Percentiles rank a stretch among this genome's conserved stretches.
Evolutionary conservation across 2,329 filamentous ascomycete genomes (phyloP).

Genomic region (Botrytis elliptica): DNA sequence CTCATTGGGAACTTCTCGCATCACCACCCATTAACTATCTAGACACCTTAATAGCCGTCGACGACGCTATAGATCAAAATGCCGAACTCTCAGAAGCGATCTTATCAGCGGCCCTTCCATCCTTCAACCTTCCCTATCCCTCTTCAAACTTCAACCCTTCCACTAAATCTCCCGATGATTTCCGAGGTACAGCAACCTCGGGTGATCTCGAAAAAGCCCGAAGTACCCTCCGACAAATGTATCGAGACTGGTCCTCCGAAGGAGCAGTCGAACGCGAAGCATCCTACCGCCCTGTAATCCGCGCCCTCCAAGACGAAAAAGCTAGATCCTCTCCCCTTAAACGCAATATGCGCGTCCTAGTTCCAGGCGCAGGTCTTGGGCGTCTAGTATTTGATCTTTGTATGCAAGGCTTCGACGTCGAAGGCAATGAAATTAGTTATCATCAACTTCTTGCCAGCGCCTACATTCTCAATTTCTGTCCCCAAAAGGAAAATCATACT

Average conservation of each 20-base stretch:
- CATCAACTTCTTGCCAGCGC: conserved; percentile 89
- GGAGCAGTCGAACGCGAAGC: conserved; percentile 71
- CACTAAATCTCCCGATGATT: conserved; percentile 47
- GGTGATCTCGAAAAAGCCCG: conserved; percentile 86
- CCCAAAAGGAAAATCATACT: conserved; percentile 59
- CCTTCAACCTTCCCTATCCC: conserved; percentile 54
- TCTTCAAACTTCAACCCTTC: background rate
- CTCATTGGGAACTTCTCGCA: conserved; percentile 81
- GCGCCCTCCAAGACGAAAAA: conserved; percentile 57
- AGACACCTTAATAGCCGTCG: conserved; percentile 73
- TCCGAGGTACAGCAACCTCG: conserved; percentile 68
- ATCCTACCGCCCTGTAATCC: conserved; percentile 73
- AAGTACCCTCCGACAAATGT: conserved; percentile 90
- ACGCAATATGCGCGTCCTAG: conserved; percentile 57
- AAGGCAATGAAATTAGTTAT: conserved; percentile 96
- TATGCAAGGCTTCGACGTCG: conserved; percentile 66
- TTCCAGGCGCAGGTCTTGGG: conserved; percentile 87
- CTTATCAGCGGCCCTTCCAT: conserved; percentile 63
- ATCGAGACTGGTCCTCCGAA: conserved; percentile 87
- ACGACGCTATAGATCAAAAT: conserved; percentile 86
- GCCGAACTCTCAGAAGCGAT: conserved; percentile 80
- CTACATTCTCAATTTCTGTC: conserved; percentile 70
- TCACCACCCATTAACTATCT: conserved; percentile 80
- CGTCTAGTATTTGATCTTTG: conserved; percentile 87
- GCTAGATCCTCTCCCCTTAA: conserved; percentile 18